A percentile compares a stretch with the other conserved stretches of the same genome.
phyloP scores from a whole-genome alignment of 177 flowering plant species.

The Vitis hybrid region DNA sequence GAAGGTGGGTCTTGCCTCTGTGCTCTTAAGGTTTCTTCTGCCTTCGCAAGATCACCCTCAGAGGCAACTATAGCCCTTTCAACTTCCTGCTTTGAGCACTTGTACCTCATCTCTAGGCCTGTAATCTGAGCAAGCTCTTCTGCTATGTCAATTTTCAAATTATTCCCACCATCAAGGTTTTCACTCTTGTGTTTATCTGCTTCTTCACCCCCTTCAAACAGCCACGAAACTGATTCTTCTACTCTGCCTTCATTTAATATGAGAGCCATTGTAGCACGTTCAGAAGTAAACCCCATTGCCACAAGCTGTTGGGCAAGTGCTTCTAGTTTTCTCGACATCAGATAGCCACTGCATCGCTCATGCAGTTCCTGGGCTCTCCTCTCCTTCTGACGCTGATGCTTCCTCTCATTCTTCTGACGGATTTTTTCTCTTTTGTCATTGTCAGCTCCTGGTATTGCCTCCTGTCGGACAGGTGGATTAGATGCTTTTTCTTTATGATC shows the following conservation, averaged over 20 bases:
- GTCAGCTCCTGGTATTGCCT: conserved; percentile 59
- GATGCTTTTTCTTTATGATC: conserved; percentile 67
- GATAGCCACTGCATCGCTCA: conserved; percentile 72
- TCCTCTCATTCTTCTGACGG: conserved; percentile 83
- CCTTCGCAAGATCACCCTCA: conserved; percentile 84
- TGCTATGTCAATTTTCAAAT: conserved; percentile 73
- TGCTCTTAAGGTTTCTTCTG: conserved; percentile 47
- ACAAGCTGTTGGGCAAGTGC: conserved; percentile 77
- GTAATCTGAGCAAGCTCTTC: conserved; percentile 74
- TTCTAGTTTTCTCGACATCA: conserved; percentile 85
- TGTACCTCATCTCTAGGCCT: conserved; percentile 54
- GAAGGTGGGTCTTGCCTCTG: conserved; percentile 55
- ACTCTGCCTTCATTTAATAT: conserved; percentile 76
- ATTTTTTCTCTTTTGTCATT: conserved; percentile 81
- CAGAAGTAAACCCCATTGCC: conserved; percentile 80
- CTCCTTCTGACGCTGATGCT: conserved; percentile 89
- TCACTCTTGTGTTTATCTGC: conserved; percentile 29
- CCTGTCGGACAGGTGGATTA: conserved; percentile 34
- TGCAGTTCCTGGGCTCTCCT: conserved; percentile 81
- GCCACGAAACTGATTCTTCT: conserved; percentile 82
- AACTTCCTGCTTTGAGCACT: conserved; percentile 75
- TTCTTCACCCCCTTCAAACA: conserved; percentile 65
- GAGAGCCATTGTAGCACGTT: conserved; percentile 85
- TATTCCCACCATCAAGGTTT: conserved; percentile 36
- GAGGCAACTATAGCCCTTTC: conserved; percentile 72